phyloP scores from a whole-genome alignment of 2,329 filamentous ascomycete species.

The Tolypocladium tundrense region DNA sequence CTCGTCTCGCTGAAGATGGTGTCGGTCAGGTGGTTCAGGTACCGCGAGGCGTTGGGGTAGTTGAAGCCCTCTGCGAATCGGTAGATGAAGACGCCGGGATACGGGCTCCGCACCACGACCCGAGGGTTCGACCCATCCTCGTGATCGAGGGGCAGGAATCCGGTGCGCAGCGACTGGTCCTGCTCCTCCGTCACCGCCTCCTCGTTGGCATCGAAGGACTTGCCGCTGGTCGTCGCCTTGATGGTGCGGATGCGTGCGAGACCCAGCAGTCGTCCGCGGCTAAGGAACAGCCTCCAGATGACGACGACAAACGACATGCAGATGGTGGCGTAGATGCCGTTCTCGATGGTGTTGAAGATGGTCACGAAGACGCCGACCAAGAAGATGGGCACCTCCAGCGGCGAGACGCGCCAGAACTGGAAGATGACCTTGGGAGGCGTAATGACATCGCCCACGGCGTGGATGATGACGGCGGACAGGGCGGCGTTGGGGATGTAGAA shows the following conservation, averaged over 20 bases:
- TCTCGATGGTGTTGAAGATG: conserved; percentile 71
- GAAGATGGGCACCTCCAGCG: conserved; percentile 75
- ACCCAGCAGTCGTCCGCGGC: conserved; percentile 68
- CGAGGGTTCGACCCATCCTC: conserved; percentile 41
- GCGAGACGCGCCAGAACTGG: conserved; percentile 80
- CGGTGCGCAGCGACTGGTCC: conserved; percentile 23
- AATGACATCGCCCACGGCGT: conserved; percentile 79
- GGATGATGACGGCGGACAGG: conserved; percentile 78
- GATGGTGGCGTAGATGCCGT: conserved; percentile 78
- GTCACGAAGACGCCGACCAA: conserved; percentile 76
- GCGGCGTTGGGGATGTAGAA: conserved; percentile 75
- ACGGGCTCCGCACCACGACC: conserved; percentile 32
- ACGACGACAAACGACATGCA: conserved; percentile 59
- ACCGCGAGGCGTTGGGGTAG: conserved; percentile 42
- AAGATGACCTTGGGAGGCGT: conserved; percentile 75
- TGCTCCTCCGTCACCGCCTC: conserved; percentile 35
- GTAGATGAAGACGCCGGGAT: conserved; percentile 46
- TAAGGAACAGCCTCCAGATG: conserved; percentile 69
- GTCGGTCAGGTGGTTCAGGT: conserved; percentile 38
- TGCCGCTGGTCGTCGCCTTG: conserved; percentile 57
- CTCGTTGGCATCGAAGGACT: conserved; percentile 5
- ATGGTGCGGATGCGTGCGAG: conserved; percentile 76
- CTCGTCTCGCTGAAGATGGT: conserved; percentile 35
- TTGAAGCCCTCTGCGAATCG: conserved; percentile 46
- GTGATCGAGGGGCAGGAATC: conserved; percentile 37